Evolutionary conservation across 108 stramenopile genomes (phyloP), one percentile per base, ranked within the genome.

Genomic region (Skeletonema marinoi): DNA sequence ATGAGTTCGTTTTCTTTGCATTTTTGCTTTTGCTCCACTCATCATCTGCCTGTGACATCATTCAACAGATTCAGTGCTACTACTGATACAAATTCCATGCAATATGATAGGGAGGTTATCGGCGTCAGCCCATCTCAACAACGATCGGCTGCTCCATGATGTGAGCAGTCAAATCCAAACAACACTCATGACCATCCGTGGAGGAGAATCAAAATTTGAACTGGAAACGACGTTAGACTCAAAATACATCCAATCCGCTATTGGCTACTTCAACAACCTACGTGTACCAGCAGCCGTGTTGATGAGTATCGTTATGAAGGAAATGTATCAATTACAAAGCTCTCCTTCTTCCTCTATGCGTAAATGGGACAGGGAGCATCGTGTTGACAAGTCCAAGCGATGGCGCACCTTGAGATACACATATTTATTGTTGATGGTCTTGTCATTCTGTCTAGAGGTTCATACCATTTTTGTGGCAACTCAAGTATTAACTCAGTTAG

Each of bases 381-480:
- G 69, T 6, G 68, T 80, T 38, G 79, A 69, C n/a, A 75, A 71
- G 35, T 70, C 68, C 38, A 75, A 71, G 32, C 60, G 75, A 65
- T 80, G 79, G 79, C 58, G 79, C 38, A 76, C 75, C 11, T 29
- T 80, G 60, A 38, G 79, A 32, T 80, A 79, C 31, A 33, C 79
- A 4, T 80, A 80, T 54, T 25, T 80, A 9, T 32, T 80, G 39
- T 51, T 80, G 35, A 80, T 80, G 79, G 61, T 80, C 1, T 63
- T 80, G 68, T 75, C 79, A 36, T 80, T 80, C 70, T 76, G 67
- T 70, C 32, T 80, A 16, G 79, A 80, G 61, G 70, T 73, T n/a
- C 67, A 70, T 51, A 80, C 79, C 21, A 81, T 81, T 16, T 81
- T 81, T 70, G 69, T 77, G 46, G 75, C 80, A 1, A 81, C 80